Base-by-base conservation (phyloP, 2,329 filamentous ascomycete genomes). In the Phialemoniopsis sp. region DNA sequence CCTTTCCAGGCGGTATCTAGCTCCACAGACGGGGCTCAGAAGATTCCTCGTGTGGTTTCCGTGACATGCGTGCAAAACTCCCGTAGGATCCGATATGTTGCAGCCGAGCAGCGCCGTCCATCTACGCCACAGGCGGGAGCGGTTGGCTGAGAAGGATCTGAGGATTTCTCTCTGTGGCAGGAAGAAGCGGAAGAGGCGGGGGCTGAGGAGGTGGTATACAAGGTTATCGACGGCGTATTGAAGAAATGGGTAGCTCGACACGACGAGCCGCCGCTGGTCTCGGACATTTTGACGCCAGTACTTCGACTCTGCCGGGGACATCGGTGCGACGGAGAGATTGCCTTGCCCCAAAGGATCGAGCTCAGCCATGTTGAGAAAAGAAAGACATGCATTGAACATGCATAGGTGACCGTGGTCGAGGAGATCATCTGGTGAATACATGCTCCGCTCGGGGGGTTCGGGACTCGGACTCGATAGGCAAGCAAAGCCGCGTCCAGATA, bases 361-460 rank as follows among this genome's bases (percentile, higher is more conserved):
- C 37, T 60, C 58, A 4, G 48, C 44, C 50, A 58, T 55, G 49
- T 60, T 56, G 40, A 62, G 54, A 40, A 55, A 60, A 4, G 47
- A 46, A 2, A 61, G 46, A 34, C 58, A 61, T 1, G 55, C 51
- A 28, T 53, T 47, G 6, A 62, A 46, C 6, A 62, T 44, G 14
- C 49, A 37, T 41, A 53, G 57, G 43, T 61, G 57, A 4, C 51
- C 50, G 2, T 49, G 41, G 43, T 60, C 55, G 41, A 52, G 38
- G 29, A 55, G 51, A 30, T 52, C 47, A 4, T 50, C 34, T 1
- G 47, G 32, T 3, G 45, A 41, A 13, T 48, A 40, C 41, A 39
- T 10, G 41, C 26, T 32, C 40, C 40, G n/a, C 29, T 32, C 8
- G 37, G 28, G 7, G 40, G 37, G 32, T 15, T 37, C 42, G 21